Percentiles rank a stretch among this genome's conserved stretches.
Conservation (phyloP, 306 rosid genomes). For the Macrotyloma uniflorum region DNA sequence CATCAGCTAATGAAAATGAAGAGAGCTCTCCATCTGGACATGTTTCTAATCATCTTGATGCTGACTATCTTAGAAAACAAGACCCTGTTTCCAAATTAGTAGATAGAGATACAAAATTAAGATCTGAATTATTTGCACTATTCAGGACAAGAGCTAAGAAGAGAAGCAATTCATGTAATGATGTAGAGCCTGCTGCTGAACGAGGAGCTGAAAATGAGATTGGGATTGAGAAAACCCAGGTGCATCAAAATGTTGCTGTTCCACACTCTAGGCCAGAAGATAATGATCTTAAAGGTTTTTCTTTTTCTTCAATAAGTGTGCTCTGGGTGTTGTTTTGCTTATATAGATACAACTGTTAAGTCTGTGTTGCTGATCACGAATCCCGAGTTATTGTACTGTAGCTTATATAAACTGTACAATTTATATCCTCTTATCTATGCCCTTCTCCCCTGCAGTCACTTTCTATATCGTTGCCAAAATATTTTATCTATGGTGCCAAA, state of each 20-base stretch:
- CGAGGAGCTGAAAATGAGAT: slow-evolving; percentile 59
- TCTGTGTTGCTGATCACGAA: slow-evolving; percentile 15
- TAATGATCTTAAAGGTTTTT: slow-evolving; percentile 53
- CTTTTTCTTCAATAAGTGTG: slow-evolving; percentile 4
- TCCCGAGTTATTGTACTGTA: not conserved
- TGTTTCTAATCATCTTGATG: slow-evolving; percentile 49
- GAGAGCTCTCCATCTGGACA: slow-evolving; percentile 61
- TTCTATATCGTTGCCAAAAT: slow-evolving; percentile 3
- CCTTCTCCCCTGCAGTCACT: not conserved
- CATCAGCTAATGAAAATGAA: slow-evolving; percentile 76
- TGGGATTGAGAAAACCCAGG: slow-evolving; percentile 48
- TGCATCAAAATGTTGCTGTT: slow-evolving; percentile 24
- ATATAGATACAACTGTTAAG: not conserved
- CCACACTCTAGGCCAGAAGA: slow-evolving; percentile 43
- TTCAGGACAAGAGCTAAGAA: slow-evolving; percentile 56
- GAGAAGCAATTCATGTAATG: slow-evolving; percentile 43
- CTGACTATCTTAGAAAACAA: slow-evolving; percentile 41
- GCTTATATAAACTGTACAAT: slow-evolving; percentile 6
- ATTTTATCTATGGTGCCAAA: slow-evolving; percentile 2
- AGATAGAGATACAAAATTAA: slow-evolving; percentile 52
- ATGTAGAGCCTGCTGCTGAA: slow-evolving; percentile 50
- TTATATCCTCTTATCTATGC: not conserved
- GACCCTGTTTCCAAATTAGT: slow-evolving; percentile 40
- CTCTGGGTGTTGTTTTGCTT: slow-evolving; percentile 1
- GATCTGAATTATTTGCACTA: slow-evolving; percentile 81